Evolutionary conservation across 306 rosid genomes (phyloP), one percentile per base, ranked within the genome.

Genomic region (Hippophae gyantsensis): DNA sequence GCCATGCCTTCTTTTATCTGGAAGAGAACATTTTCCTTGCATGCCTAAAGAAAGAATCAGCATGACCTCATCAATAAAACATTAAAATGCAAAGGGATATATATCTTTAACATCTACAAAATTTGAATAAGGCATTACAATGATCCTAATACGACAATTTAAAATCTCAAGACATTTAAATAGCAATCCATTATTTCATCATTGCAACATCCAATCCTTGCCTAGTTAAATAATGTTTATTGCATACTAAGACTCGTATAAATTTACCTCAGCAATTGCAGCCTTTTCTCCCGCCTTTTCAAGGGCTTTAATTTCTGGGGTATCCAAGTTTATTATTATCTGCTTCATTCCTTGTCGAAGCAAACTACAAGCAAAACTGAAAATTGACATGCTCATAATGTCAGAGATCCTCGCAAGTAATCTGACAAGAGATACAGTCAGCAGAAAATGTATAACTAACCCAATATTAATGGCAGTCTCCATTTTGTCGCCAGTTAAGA

Each of bases 391-490:
- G 42, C 64, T 52, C 54, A 54, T 32, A 2, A 32, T 4, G 79
- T 84, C 52, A 84, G 75, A 64, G 42, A 70, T 61, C 72, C 59
- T 27, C 49, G 59, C 52, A 54, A 62, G 48, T 44, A 54, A 65
- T 38, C 6, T 48, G n/a, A 10, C 66, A 55, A 57, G 64, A 56
- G 8, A 25, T 53, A 9, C 45, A 66, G 27, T 10, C 65, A 62
- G 8, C 63, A 40, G 41, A 27, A 44, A 6, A 2, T 43, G 9
- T 51, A 66, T 46, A 61, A 58, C 44, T 42, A 71, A 90, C 98
- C 99, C 97, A 62, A 93, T 80, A 76, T 93, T 93, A 71, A 89
- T 81, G 62, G 99, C 99, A 60, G 99, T 93, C 86, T 93, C 99
- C 97, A 93, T 86, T 75, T 93, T 93, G 70, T 93, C 99, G 64